A percentile compares a stretch with the other conserved stretches of the same genome.
These are phyloP conservation scores for Aspergillus piperis DNA, from an alignment of 2,329 filamentous ascomycete species.

Conservation along the genomic window DNA sequence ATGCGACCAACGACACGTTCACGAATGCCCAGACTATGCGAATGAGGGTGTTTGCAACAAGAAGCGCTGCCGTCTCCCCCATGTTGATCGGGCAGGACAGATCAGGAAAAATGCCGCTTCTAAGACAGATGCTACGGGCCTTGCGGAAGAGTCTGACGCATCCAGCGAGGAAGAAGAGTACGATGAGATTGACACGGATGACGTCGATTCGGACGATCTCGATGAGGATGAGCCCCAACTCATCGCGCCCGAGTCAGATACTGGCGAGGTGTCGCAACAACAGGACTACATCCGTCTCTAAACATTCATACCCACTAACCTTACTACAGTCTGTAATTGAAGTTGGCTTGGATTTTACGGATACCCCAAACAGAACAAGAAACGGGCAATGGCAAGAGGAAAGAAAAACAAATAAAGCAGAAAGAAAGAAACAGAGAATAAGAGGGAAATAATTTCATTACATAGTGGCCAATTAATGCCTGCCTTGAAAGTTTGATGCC, in stretches of 20 bases:
- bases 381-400: not conserved
- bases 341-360: constrained; percentile 8
- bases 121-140: constrained; percentile 41
- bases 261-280: constrained; percentile 54
- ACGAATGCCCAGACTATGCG: constrained; percentile 93
- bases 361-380: not conserved
- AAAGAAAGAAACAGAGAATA: constrained; percentile 1
- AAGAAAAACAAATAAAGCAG: not conserved
- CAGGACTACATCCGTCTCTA: constrained; percentile 56
- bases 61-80: constrained; percentile 79
- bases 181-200: constrained; percentile 67
- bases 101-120: constrained; percentile 60
- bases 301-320: constrained; percentile 23
- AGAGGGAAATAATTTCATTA: not conserved
- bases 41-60: constrained; percentile 82
- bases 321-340: constrained; percentile 15
- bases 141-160: constrained; percentile 65
- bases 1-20: constrained; percentile 81
- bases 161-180: constrained; percentile 76
- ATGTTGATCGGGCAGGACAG: constrained; percentile 84
- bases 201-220: constrained; percentile 66
- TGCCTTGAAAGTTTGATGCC: constrained; percentile 2
- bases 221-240: constrained; percentile 47
- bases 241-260: constrained; percentile 40
- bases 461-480: not conserved